Conservation (phyloP, 805 yeast genomes). For the Candida sanyiensis region DNA sequence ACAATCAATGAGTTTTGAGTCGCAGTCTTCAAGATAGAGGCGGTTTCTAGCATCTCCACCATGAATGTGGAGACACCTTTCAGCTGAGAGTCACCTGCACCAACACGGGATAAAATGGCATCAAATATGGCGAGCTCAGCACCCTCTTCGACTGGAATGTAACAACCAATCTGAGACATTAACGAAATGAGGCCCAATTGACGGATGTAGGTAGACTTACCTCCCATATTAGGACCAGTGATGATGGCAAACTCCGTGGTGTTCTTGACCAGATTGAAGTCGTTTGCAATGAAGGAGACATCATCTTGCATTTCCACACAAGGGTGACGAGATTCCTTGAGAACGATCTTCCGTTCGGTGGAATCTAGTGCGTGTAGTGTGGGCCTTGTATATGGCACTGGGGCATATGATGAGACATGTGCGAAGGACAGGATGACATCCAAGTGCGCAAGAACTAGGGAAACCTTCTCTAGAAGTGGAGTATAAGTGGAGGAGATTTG, state of each 20-base stretch:
- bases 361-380: conserved; percentile 49
- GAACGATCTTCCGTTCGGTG: conserved; percentile 40
- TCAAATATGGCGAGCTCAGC: conserved; percentile 85
- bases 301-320: conserved; percentile 92
- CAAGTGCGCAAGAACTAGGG: conserved; percentile 58
- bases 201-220: conserved; percentile 87
- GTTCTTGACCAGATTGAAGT: conserved; percentile 57
- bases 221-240: conserved; percentile 98
- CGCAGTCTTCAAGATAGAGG: conserved; percentile 77
- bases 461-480: conserved; percentile 67
- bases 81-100: conserved; percentile 96
- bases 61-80: conserved; percentile 95
- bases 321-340: conserved; percentile 87
- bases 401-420: conserved; percentile 75
- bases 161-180: conserved; percentile 86
- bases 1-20: conserved; percentile 75
- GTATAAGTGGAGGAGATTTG: conserved; percentile 75
- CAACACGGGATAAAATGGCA: conserved; percentile 92
- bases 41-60: conserved; percentile 95
- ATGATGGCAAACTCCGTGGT: conserved; percentile 70
- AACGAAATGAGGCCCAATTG: conserved; percentile 82
- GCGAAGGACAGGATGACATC: conserved; percentile 88
- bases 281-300: conserved; percentile 85
- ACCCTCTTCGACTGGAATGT: conserved; percentile 63
- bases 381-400: conserved; percentile 76